Evolutionary conservation across 345 rosid species (phyloP).

Genomic region (Rhodamnia argentea): DNA sequence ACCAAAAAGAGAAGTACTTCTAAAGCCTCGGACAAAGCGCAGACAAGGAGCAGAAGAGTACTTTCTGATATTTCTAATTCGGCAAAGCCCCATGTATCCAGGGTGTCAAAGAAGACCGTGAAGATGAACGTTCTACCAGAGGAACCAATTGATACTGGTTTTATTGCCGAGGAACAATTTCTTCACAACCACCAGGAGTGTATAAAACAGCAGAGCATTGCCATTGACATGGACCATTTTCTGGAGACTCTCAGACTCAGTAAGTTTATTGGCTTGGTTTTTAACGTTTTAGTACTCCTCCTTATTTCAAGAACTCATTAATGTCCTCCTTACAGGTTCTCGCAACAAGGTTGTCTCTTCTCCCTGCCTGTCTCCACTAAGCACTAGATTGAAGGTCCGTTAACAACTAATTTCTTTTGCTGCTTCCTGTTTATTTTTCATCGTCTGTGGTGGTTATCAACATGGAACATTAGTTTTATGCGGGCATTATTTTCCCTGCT

Average conservation of each 20-base stretch:
- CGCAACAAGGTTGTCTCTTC: not conserved
- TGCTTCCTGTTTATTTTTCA: not conserved
- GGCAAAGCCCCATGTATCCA: constrained; percentile 13
- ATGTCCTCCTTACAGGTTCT: constrained; percentile 2
- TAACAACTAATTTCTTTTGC: not conserved
- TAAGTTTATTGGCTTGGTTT: constrained; percentile 8
- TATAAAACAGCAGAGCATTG: constrained; percentile 23
- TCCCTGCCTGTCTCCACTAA: constrained; percentile 1
- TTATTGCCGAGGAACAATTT: constrained; percentile 26
- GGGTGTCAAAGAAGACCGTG: constrained; percentile 21
- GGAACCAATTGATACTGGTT: constrained; percentile 8
- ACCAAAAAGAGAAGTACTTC: constrained; percentile 18
- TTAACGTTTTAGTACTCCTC: not conserved
- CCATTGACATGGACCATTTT: constrained; percentile 22
- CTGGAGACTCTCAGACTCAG: constrained; percentile 31
- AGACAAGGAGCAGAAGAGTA: constrained; percentile 23
- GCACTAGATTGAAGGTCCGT: constrained; percentile 11
- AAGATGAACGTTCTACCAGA: constrained; percentile 20
- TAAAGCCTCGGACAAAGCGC: constrained; percentile 18
- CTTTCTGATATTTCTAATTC: constrained; percentile 56
- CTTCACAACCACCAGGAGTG: constrained; percentile 48
- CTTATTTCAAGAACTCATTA: no score
- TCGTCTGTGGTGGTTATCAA: not conserved
- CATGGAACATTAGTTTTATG: not conserved
- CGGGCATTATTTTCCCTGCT: not conserved